phyloP scores from a whole-genome alignment of 139 green algal genomes.

The Astrephomene gubernaculifera region DNA sequence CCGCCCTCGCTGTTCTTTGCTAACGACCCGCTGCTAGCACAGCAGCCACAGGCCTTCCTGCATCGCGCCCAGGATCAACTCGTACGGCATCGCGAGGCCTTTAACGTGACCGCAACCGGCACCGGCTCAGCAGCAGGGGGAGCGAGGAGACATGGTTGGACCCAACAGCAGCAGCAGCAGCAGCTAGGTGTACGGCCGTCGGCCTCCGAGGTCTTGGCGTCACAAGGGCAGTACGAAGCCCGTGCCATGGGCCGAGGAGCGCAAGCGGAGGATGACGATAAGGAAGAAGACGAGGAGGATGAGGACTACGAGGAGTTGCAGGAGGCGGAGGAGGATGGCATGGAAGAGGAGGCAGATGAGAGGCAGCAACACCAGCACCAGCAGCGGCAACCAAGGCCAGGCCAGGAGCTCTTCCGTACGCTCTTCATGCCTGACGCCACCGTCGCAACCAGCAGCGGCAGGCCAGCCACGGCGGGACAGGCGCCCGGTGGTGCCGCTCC shows the following conservation, averaged over 20 bases:
- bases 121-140: neutral
- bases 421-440: neutral
- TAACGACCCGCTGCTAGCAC: conserved; percentile 33
- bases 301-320: neutral
- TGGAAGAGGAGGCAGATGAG: neutral
- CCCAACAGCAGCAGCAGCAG: neutral
- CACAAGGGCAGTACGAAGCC: neutral
- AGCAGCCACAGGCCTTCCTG: conserved; percentile 41
- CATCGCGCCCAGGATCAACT: conserved; percentile 9
- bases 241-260: too few relatives aligned
- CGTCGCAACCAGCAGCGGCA: neutral
- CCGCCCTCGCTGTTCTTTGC: conserved; percentile 37
- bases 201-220: neutral
- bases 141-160: too few relatives aligned
- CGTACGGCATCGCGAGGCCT: neutral
- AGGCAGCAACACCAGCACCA: too few relatives aligned
- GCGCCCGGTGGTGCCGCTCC: too few relatives aligned
- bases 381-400: too few relatives aligned
- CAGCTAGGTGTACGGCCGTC: neutral
- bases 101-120: neutral
- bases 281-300: neutral
- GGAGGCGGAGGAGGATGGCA: neutral
- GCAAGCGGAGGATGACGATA: neutral
- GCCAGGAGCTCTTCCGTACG: conserved; percentile 1
- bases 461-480: too few relatives aligned